phyloP scores from a whole-genome alignment of 1,284 basidiomycete genomes.

The Ceratobasidium sp. region DNA sequence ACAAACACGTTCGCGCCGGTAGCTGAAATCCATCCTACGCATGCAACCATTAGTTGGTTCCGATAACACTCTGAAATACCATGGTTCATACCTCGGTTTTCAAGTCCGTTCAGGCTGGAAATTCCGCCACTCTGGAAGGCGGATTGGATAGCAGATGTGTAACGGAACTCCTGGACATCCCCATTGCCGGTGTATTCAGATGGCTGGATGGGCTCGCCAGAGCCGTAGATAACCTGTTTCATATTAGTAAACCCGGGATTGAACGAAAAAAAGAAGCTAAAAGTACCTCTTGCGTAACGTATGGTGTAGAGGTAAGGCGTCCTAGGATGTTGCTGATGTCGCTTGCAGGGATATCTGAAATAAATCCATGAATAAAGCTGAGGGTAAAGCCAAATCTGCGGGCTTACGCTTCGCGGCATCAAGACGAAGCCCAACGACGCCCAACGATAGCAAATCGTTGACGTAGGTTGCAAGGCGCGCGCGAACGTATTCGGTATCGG shows the following conservation, averaged over 20 bases:
- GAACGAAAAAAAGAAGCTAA: slow-evolving; percentile 7
- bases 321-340: slow-evolving; percentile 49
- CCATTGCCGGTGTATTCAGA: slow-evolving; percentile 48
- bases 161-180: slow-evolving; percentile 64
- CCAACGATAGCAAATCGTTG: slow-evolving; percentile 73
- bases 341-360: slow-evolving; percentile 47
- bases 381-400: not conserved
- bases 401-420: slow-evolving; percentile 74
- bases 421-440: slow-evolving; percentile 73
- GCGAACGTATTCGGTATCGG: slow-evolving; percentile 72
- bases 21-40: slow-evolving; percentile 69
- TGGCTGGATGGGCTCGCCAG: slow-evolving; percentile 46
- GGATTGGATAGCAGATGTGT: slow-evolving; percentile 66
- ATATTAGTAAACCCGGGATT: slow-evolving; percentile 1
- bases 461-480: slow-evolving; percentile 67
- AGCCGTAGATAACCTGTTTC: slow-evolving; percentile 47
- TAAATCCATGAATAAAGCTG: not conserved
- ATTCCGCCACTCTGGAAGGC: slow-evolving; percentile 69
- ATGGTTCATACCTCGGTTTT: slow-evolving; percentile 6
- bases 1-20: slow-evolving; percentile 74
- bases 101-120: slow-evolving; percentile 57
- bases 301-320: slow-evolving; percentile 34
- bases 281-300: slow-evolving; percentile 48
- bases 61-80: not conserved
- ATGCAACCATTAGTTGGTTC: not conserved